Conservation (phyloP, 257 asterid species). For the Striga asiatica region DNA sequence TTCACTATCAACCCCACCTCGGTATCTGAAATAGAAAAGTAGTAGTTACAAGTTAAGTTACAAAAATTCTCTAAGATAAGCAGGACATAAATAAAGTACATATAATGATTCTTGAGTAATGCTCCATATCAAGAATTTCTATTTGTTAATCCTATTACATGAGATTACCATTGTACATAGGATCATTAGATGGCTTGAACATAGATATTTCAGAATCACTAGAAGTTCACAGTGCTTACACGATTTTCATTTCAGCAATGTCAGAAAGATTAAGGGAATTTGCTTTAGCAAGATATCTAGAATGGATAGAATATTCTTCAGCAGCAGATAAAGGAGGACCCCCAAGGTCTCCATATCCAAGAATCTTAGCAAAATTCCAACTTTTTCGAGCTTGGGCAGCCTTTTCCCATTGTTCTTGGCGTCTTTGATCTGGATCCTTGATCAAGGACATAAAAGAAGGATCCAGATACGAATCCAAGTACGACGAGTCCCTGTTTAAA, state of each 20-base stretch:
- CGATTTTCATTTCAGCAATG: constrained; percentile 87
- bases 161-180: no score
- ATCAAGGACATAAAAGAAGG: constrained; percentile 91
- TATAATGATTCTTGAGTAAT: no score
- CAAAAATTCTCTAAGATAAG: no score
- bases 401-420: constrained; percentile 87
- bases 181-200: no score
- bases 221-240: constrained; percentile 40
- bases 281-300: constrained; percentile 93
- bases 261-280: constrained; percentile 82
- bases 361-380: constrained; percentile 58
- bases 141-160: no score
- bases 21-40: constrained; percentile 46
- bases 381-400: constrained; percentile 72
- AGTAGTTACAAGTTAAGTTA: background rate
- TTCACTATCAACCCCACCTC: constrained; percentile 91
- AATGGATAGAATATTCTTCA: constrained; percentile 90
- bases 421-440: constrained; percentile 82
- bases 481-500: constrained; percentile 49
- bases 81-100: no score
- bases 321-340: constrained; percentile 82
- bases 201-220: no score
- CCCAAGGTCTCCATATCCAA: constrained; percentile 90
- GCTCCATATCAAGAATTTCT: no score
- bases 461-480: constrained; percentile 77